A percentile compares a stretch with the other conserved stretches of the same genome.
Evolutionary conservation across 495 filamentous ascomycete species (phyloP).

Genomic region (Penicillium alfredii): DNA sequence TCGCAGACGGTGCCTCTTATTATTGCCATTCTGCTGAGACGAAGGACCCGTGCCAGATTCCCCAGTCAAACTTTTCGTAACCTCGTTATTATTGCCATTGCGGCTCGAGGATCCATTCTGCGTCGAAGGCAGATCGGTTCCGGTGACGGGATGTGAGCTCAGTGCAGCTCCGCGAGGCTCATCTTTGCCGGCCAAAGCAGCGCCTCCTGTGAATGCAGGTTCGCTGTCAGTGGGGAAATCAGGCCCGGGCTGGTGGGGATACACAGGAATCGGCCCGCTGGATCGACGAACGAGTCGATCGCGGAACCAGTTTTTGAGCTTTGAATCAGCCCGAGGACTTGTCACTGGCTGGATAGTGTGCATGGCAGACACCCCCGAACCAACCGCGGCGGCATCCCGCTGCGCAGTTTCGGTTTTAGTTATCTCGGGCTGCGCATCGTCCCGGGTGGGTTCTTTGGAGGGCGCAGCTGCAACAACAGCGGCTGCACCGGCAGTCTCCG

Average conservation of each 20-base stretch:
- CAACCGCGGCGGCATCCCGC: slow-evolving; percentile 13
- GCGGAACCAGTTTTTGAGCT: slow-evolving; percentile 28
- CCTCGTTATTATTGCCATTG: slow-evolving; percentile 9
- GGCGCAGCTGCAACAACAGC: slow-evolving; percentile 4
- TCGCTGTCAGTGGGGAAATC: slow-evolving; percentile 15
- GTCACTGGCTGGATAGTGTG: slow-evolving; percentile 15
- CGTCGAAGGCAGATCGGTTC: slow-evolving; percentile 16
- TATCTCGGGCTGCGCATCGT: neutral
- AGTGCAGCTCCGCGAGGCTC: slow-evolving; percentile 24
- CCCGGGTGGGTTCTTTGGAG: slow-evolving; percentile 1
- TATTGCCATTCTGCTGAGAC: slow-evolving; percentile 12
- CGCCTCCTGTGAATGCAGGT: slow-evolving; percentile 18
- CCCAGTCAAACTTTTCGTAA: slow-evolving; percentile 12
- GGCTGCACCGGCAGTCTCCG: slow-evolving; percentile 5
- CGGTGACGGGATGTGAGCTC: slow-evolving; percentile 29
- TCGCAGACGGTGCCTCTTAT: slow-evolving; percentile 19
- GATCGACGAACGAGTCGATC: slow-evolving; percentile 20
- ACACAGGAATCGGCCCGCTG: slow-evolving; percentile 16
- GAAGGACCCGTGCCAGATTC: slow-evolving; percentile 4
- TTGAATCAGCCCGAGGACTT: slow-evolving; percentile 23
- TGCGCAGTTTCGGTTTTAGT: neutral
- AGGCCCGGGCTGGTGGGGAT: slow-evolving; percentile 23
- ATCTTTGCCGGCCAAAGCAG: slow-evolving; percentile 12
- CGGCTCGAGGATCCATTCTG: slow-evolving; percentile 12
- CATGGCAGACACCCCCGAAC: slow-evolving; percentile 2